These are phyloP conservation scores for Skeletonema menzelii DNA, from an alignment of 108 stramenopile genomes.

Conservation along the genomic window DNA sequence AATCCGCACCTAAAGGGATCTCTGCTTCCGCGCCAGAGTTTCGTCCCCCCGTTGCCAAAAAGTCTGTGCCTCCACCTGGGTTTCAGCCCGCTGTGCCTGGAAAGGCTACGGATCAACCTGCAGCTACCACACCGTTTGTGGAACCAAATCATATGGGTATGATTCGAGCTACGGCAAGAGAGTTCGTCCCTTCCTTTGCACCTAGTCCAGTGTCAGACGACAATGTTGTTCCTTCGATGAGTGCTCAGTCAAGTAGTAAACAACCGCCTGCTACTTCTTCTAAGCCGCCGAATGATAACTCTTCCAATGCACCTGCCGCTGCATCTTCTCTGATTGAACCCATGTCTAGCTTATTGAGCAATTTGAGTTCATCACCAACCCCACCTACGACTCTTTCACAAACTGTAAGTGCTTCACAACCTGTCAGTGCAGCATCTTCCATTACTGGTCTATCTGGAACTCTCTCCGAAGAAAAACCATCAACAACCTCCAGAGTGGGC, in stretches of 20 bases:
- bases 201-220: slow-evolving; percentile 1
- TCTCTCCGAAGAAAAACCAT: slow-evolving; percentile 9
- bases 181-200: slow-evolving; percentile 62
- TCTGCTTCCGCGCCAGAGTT: background rate
- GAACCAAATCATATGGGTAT: slow-evolving; percentile 54
- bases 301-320: background rate
- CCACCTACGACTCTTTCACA: slow-evolving; percentile 4
- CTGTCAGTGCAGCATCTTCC: slow-evolving; percentile 44
- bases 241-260: slow-evolving; percentile 24
- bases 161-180: slow-evolving; percentile 77
- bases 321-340: slow-evolving; percentile 15
- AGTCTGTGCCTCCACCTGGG: slow-evolving; percentile 53
- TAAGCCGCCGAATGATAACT: slow-evolving; percentile 12
- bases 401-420: slow-evolving; percentile 1
- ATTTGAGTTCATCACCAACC: background rate
- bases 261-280: slow-evolving; percentile 6
- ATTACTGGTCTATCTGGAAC: slow-evolving; percentile 38
- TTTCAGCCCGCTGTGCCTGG: slow-evolving; percentile 29
- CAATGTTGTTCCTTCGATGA: slow-evolving; percentile 29
- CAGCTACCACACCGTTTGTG: slow-evolving; percentile 4
- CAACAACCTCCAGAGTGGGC: slow-evolving; percentile 33
- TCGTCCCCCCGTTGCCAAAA: slow-evolving; percentile 7
- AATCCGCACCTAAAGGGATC: background rate
- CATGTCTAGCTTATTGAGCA: slow-evolving; percentile 26
- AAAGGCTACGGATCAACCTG: background rate